phyloP scores from a whole-genome alignment of 2,329 filamentous ascomycete genomes.

The Nannizzia gypsea region DNA sequence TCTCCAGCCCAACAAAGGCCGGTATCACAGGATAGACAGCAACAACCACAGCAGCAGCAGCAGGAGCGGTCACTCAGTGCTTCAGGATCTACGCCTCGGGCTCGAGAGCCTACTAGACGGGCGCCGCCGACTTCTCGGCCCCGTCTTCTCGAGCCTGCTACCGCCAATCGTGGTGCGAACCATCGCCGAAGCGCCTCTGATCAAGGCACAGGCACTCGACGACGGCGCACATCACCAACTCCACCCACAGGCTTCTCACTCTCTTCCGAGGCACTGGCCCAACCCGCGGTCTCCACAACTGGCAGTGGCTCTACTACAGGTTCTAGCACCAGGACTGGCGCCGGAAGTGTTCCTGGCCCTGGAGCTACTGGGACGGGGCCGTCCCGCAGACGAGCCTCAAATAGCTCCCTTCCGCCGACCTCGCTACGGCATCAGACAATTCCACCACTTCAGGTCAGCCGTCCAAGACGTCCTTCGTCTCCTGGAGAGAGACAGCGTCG shows the following conservation, averaged over 20 bases:
- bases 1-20: not conserved
- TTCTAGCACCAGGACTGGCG: not conserved
- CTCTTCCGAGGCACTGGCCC: slow-evolving; percentile 1
- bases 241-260: not conserved
- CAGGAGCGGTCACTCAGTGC: not conserved
- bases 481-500: not conserved
- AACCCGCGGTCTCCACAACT: not conserved
- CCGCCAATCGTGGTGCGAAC: slow-evolving; percentile 15
- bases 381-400: slow-evolving; percentile 4
- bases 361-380: not conserved
- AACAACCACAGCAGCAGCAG: too few species aligned
- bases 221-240: slow-evolving; percentile 24
- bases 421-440: not conserved
- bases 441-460: not conserved
- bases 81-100: not conserved
- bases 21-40: not conserved
- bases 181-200: slow-evolving; percentile 30
- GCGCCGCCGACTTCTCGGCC: slow-evolving; percentile 22
- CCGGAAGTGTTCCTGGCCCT: not conserved
- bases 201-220: slow-evolving; percentile 21
- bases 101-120: not conserved
- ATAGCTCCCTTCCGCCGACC: slow-evolving; percentile 1
- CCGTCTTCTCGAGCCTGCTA: slow-evolving; percentile 24
- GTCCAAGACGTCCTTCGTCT: not conserved
- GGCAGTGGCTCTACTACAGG: not conserved